Base-by-base conservation (phyloP, 805 yeast genomes). In the Wickerhamiella slavikovae region DNA sequence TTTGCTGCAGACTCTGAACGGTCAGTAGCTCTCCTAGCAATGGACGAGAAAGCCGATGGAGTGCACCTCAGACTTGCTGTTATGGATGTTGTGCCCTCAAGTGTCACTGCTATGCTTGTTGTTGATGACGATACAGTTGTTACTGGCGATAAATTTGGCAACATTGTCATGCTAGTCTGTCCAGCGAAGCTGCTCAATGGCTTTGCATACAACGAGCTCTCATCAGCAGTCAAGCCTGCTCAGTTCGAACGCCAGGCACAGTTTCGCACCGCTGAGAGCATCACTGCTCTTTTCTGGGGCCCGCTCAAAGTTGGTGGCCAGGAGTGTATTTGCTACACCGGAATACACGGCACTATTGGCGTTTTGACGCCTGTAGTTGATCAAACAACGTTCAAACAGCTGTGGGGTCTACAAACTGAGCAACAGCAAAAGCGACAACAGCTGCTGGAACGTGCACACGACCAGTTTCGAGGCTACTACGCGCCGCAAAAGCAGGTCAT, bases 61-160 rank as follows among this genome's bases (percentile, higher is more conserved):
- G n/a, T n/a, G 21, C 9, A 18, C 6, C 21, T 18, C 10, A 7
- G 67, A 5, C 65, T 74, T 2, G 55, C 83, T 33, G 71, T 69
- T 1, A 82, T 71, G 43, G 96, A 89, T 49, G 48, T 60, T 1
- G 51, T 72, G 22, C 59, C 70, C 20, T 55, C 94, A 19, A 76
- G 74, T 42, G 60, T 74, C 3, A 73, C 91, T 0, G 40, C 69
- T 2, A 40, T 74, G 25, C 44, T 58, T 3, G 52, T 67, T 38
- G 51, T 89, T 4, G 96, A 89, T 46, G 64, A 68, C 36, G 69
- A 68, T 32, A 80, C 94, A 0, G 66, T 76, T 1, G 55, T 75
- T 24, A 79, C 78, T 1, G 93, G 93, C 10, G 96, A 89, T 47
- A 72, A 71, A 43, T 80, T 76, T 51, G 95, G 96, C 1, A 78